These are phyloP conservation scores for Neoarthrinium moseri DNA, from an alignment of 2,329 filamentous ascomycete genomes.

Conservation along the genomic window DNA sequence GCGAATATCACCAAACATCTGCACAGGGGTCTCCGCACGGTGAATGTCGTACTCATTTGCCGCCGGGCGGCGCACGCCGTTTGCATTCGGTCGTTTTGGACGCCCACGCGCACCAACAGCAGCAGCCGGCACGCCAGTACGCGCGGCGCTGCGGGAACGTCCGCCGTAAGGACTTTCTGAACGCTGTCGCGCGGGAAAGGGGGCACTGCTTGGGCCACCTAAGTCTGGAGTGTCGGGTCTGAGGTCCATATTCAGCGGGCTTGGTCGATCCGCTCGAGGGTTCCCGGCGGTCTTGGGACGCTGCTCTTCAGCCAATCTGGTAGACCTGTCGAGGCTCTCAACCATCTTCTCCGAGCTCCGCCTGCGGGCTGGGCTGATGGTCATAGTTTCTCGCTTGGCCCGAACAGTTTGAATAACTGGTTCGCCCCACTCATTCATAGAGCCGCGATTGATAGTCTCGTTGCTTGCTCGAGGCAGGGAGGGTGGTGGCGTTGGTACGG, in stretches of 20 bases:
- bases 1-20: neutral
- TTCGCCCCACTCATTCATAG: slow-evolving; percentile 25
- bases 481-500: slow-evolving; percentile 41
- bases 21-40: neutral
- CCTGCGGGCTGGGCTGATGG: slow-evolving; percentile 42
- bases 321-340: slow-evolving; percentile 25
- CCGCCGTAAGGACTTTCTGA: slow-evolving; percentile 1
- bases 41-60: neutral
- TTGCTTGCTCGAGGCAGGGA: slow-evolving; percentile 39
- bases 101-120: slow-evolving; percentile 16
- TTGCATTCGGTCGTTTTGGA: slow-evolving; percentile 7
- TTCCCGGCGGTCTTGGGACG: slow-evolving; percentile 20
- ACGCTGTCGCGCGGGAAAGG: slow-evolving; percentile 8
- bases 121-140: slow-evolving; percentile 16
- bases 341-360: slow-evolving; percentile 50
- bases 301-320: slow-evolving; percentile 3
- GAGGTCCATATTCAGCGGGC: neutral
- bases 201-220: slow-evolving; percentile 3
- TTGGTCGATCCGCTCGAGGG: neutral
- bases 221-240: neutral
- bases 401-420: slow-evolving; percentile 47
- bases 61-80: neutral
- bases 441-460: slow-evolving; percentile 26
- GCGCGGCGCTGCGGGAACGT: slow-evolving; percentile 8
- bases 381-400: slow-evolving; percentile 52